phyloP scores from a whole-genome alignment of 2,329 filamentous ascomycete species.

The Keithomyces neogunnii region DNA sequence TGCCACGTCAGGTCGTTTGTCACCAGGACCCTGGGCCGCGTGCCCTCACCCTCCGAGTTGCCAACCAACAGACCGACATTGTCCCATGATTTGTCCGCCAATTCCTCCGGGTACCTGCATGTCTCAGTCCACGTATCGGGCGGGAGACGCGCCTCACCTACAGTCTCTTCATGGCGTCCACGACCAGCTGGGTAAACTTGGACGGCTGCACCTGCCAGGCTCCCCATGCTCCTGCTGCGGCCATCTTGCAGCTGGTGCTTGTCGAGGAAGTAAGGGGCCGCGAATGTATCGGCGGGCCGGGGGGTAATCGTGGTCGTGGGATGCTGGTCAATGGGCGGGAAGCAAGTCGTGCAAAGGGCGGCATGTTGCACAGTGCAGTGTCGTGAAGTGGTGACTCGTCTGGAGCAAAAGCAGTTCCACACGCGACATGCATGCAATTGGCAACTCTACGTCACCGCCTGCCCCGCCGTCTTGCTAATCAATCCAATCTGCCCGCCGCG shows the following conservation, averaged over 20 bases:
- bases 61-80: conserved; percentile 79
- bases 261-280: not conserved
- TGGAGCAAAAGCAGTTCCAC: too few species aligned
- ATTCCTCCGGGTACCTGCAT: conserved; percentile 72
- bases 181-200: conserved; percentile 50
- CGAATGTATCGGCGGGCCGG: too few species aligned
- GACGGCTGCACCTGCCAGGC: conserved; percentile 30
- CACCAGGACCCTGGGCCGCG: conserved; percentile 36
- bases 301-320: not conserved
- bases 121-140: not conserved
- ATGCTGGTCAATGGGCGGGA: not conserved
- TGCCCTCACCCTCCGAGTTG: conserved; percentile 27
- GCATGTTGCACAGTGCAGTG: conserved; percentile 9
- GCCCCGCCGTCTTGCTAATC: conserved; percentile 13
- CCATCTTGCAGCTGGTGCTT: conserved; percentile 14
- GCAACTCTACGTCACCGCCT: not conserved
- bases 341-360: conserved; percentile 1
- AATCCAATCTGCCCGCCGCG: conserved; percentile 20
- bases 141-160: conserved; percentile 32
- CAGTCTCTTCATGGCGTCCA: conserved; percentile 72
- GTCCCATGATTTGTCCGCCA: conserved; percentile 88
- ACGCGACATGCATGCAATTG: not conserved
- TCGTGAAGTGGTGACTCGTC: too few species aligned
- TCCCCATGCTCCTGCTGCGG: conserved; percentile 24
- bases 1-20: conserved; percentile 86